Conservation (phyloP, 495 filamentous ascomycete genomes). For the Hypoxylon perforatum region DNA sequence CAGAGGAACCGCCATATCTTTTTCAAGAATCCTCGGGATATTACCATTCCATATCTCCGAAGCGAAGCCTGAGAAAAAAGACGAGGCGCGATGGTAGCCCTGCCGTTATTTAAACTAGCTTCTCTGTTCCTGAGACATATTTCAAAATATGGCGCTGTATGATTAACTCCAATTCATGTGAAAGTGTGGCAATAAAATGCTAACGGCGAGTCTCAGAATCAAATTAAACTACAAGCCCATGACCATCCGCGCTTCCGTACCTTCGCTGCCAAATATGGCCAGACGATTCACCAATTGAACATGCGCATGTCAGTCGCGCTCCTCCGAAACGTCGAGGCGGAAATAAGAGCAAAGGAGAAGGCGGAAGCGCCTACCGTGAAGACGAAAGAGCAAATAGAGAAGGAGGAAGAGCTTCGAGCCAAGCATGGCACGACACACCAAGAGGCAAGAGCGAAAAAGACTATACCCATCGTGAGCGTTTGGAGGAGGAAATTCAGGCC, state of each 20-base stretch:
- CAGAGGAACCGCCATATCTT: neutral
- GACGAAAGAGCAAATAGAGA: conserved; percentile 76
- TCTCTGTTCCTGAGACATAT: conserved; percentile 63
- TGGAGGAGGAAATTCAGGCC: conserved; percentile 71
- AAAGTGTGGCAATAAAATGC: conserved; percentile 3
- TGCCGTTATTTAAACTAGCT: conserved; percentile 60
- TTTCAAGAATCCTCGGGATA: conserved; percentile 5
- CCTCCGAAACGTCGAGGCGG: conserved; percentile 79
- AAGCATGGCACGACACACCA: conserved; percentile 54
- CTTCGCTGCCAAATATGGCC: conserved; percentile 75
- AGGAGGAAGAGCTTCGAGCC: conserved; percentile 65
- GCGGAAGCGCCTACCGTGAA: conserved; percentile 82
- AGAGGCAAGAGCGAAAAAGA: conserved; percentile 48
- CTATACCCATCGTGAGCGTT: conserved; percentile 51
- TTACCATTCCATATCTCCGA: conserved; percentile 10
- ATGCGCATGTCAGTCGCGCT: conserved; percentile 90
- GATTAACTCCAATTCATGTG: conserved; percentile 23
- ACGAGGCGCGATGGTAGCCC: conserved; percentile 58
- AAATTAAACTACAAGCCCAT: conserved; percentile 92
- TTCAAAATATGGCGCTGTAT: conserved; percentile 71
- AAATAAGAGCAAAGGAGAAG: conserved; percentile 68
- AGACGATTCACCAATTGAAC: conserved; percentile 88
- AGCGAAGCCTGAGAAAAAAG: conserved; percentile 4
- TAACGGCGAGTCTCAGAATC: conserved; percentile 70
- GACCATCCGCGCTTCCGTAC: conserved; percentile 91